Evolutionary conservation across 441 rosid genomes (phyloP).

Genomic region (Gossypium trilobum): DNA sequence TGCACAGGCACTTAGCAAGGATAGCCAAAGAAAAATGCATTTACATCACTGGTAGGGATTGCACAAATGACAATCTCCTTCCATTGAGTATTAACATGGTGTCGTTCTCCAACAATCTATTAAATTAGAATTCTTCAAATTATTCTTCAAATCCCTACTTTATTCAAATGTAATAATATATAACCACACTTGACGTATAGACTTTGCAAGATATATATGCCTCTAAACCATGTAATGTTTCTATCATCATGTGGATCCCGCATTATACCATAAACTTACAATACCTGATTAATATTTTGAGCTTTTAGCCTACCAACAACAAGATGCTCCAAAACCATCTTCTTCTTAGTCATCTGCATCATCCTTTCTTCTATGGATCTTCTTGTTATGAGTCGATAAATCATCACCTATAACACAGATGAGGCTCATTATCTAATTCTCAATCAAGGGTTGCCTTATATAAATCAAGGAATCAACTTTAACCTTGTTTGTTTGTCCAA

Average conservation of each 20-base stretch:
- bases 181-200: background rate
- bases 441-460: background rate
- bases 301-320: conserved; percentile 96
- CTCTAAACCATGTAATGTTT: conserved; percentile 5
- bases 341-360: conserved; percentile 98
- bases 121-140: background rate
- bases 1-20: background rate
- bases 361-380: conserved; percentile 96
- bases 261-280: background rate
- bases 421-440: background rate
- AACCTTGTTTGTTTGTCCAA: conserved; percentile 96
- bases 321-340: conserved; percentile 98
- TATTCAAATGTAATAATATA: background rate
- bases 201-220: background rate
- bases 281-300: conserved; percentile 94
- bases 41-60: background rate
- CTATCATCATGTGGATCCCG: background rate
- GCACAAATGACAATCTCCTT: background rate
- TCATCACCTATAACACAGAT: conserved; percentile 67
- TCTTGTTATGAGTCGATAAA: conserved; percentile 77
- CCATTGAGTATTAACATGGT: background rate
- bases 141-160: background rate
- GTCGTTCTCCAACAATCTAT: background rate
- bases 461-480: conserved; percentile 14
- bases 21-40: background rate